phyloP scores from a whole-genome alignment of 345 rosid genomes.

The Populus davidiana region DNA sequence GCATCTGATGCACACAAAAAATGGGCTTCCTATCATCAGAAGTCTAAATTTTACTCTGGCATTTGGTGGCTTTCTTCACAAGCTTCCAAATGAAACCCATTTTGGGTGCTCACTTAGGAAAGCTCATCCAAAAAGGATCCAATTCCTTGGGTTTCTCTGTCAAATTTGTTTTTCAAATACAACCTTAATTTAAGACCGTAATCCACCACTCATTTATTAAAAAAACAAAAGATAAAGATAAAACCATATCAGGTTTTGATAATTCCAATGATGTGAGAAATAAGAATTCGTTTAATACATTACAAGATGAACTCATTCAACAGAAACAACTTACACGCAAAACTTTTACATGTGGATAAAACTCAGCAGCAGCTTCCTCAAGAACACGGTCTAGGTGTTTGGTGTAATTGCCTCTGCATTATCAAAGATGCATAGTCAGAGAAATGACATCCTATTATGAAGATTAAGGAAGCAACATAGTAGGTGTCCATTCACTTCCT shows the following conservation, averaged over 20 bases:
- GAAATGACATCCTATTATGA: not conserved
- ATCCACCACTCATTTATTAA: not conserved
- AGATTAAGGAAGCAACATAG: not conserved
- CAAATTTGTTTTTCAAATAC: not conserved
- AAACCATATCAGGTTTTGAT: not conserved
- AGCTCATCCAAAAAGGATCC: not conserved
- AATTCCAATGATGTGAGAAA: not conserved
- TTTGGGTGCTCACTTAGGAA: not conserved
- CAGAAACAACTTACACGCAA: conserved; percentile 60
- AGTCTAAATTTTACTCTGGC: not conserved
- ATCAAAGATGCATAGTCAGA: conserved; percentile 10
- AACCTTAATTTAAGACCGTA: not conserved
- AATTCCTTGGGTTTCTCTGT: not conserved
- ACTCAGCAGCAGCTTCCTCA: conserved; percentile 87
- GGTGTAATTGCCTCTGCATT: conserved; percentile 74
- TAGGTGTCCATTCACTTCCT: not conserved
- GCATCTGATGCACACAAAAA: not conserved
- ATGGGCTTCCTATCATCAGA: not conserved
- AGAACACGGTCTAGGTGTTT: conserved; percentile 78
- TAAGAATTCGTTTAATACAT: not conserved
- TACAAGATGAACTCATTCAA: not conserved
- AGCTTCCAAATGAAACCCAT: not conserved
- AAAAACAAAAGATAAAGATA: not conserved
- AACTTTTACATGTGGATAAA: conserved; percentile 77
- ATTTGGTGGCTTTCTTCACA: not conserved